These are phyloP conservation scores for Pseudoturritis turrita DNA, from an alignment of 345 rosid species.

Conservation along the genomic window DNA sequence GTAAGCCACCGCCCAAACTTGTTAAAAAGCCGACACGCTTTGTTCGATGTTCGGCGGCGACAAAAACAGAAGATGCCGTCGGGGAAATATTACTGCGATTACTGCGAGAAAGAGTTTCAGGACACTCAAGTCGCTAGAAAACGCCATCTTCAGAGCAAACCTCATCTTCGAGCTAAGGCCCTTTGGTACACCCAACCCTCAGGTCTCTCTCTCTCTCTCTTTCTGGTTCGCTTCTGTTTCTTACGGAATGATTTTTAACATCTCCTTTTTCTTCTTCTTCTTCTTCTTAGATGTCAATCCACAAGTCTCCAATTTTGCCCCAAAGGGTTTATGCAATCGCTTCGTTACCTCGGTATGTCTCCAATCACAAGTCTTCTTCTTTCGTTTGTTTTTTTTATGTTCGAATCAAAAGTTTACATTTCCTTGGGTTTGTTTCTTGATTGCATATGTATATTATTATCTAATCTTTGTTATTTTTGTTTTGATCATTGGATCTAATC, in stretches of 20 bases:
- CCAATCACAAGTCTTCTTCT: neutral
- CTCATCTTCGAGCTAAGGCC: constrained; percentile 81
- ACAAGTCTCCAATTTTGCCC: constrained; percentile 25
- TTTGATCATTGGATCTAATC: neutral
- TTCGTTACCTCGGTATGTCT: constrained; percentile 50
- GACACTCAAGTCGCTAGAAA: constrained; percentile 72
- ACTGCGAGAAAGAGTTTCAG: constrained; percentile 91
- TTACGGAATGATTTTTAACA: neutral
- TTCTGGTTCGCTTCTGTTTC: neutral
- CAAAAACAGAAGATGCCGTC: constrained; percentile 42
- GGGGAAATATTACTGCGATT: constrained; percentile 81
- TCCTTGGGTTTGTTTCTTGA: neutral
- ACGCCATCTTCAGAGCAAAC: constrained; percentile 79
- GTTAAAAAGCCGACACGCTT: neutral
- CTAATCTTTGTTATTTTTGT: neutral
- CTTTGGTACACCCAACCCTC: constrained; percentile 55
- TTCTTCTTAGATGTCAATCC: constrained; percentile 26
- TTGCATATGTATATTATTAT: neutral
- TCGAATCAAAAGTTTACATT: neutral
- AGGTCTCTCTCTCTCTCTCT: constrained; percentile 19
- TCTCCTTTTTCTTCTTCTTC: neutral
- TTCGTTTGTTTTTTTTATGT: neutral
- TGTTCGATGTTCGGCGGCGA: neutral
- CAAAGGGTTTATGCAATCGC: constrained; percentile 60
- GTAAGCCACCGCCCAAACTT: neutral